Evolutionary conservation across 2,329 filamentous ascomycete species (phyloP).

Genomic region (Polytolypa hystricis): DNA sequence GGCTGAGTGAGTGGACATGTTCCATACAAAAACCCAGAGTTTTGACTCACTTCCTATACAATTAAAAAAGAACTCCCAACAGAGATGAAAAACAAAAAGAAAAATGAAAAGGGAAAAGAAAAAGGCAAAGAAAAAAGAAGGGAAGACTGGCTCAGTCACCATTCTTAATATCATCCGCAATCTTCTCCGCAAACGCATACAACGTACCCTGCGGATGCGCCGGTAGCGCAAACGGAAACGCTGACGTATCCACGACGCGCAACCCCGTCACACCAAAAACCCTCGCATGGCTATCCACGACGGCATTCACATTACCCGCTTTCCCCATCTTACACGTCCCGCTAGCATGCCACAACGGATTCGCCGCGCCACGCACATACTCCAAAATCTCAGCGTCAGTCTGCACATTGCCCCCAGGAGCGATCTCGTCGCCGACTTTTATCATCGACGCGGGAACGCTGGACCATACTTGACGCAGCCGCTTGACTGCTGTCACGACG

Average conservation of each 20-base stretch:
- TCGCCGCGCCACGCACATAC: conserved; percentile 20
- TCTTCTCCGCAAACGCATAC: conserved; percentile 36
- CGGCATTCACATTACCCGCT: conserved; percentile 18
- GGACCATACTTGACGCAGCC: conserved; percentile 29
- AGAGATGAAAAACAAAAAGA: not conserved
- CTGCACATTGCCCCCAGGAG: conserved; percentile 27
- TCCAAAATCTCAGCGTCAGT: conserved; percentile 36
- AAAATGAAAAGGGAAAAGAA: not conserved
- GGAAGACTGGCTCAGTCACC: not conserved
- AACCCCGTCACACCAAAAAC: conserved; percentile 22
- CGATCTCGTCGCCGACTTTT: conserved; percentile 25
- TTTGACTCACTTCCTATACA: too few relatives aligned
- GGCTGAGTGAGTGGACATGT: too few relatives aligned
- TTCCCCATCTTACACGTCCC: conserved; percentile 30
- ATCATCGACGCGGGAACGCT: conserved; percentile 20
- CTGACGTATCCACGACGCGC: conserved; percentile 25
- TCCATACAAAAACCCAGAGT: too few relatives aligned
- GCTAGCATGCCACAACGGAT: conserved; percentile 24
- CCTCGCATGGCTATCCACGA: conserved; percentile 21
- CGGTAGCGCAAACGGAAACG: conserved; percentile 26
- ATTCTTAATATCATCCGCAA: conserved; percentile 23
- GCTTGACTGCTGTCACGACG: conserved; percentile 33
- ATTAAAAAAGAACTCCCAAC: too few relatives aligned
- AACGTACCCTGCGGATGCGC: conserved; percentile 34
- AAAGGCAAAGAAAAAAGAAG: not conserved